phyloP scores from a whole-genome alignment of 805 yeast species.

The Cyberlindnera xylosilytica region DNA sequence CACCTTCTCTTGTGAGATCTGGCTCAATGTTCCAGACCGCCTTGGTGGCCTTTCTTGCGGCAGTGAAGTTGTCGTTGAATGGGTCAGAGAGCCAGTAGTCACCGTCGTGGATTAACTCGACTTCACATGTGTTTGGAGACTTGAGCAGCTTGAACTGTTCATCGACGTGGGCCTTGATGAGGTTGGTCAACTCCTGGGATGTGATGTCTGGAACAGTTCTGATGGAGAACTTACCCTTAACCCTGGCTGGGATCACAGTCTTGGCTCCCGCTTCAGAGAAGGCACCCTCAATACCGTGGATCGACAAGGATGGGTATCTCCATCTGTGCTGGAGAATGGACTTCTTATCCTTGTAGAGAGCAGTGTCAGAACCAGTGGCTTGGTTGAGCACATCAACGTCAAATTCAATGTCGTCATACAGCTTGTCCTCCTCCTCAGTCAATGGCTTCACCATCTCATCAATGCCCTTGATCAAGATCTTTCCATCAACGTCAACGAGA shows the following conservation, averaged over 20 bases:
- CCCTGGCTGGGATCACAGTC: slow-evolving; percentile 96
- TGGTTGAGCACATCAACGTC: slow-evolving; percentile 78
- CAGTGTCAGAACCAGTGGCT: slow-evolving; percentile 86
- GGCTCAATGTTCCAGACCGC: slow-evolving; percentile 94
- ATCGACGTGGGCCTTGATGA: slow-evolving; percentile 70
- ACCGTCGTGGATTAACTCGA: slow-evolving; percentile 89
- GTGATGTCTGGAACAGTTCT: slow-evolving; percentile 97
- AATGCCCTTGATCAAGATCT: slow-evolving; percentile 83
- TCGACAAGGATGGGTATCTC: slow-evolving; percentile 95
- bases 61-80: slow-evolving; percentile 85
- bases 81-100: slow-evolving; percentile 96
- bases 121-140: slow-evolving; percentile 72
- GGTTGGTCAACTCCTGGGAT: slow-evolving; percentile 69
- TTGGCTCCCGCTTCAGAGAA: slow-evolving; percentile 94
- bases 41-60: slow-evolving; percentile 92
- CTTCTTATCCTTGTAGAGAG: slow-evolving; percentile 72
- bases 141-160: slow-evolving; percentile 60
- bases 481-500: slow-evolving; percentile 79
- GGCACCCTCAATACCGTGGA: slow-evolving; percentile 98
- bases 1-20: slow-evolving; percentile 98
- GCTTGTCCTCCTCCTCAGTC: slow-evolving; percentile 70
- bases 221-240: slow-evolving; percentile 90
- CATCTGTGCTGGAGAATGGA: slow-evolving; percentile 95
- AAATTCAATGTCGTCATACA: slow-evolving; percentile 86
- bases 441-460: slow-evolving; percentile 94